These are phyloP conservation scores for Talaromyces sp. DNA, from an alignment of 2,329 filamentous ascomycete species.

Conservation along the genomic window DNA sequence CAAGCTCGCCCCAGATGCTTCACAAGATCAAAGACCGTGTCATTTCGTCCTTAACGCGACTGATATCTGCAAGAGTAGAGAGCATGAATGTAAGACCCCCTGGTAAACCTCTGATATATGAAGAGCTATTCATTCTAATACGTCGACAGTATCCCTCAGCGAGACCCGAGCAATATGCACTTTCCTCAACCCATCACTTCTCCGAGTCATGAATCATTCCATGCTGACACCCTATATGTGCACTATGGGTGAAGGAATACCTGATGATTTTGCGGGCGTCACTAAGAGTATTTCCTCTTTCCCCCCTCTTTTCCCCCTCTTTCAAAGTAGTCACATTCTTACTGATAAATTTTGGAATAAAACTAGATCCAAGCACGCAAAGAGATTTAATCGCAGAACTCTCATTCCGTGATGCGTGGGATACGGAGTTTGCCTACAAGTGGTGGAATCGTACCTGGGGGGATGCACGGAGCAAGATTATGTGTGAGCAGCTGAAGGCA, in stretches of 20 bases:
- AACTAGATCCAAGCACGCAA: background rate
- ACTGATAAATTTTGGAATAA: background rate
- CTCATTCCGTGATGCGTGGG: constrained; percentile 9
- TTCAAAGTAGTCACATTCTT: background rate
- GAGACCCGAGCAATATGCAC: constrained; percentile 8
- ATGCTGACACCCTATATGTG: background rate
- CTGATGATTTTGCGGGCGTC: constrained; percentile 7
- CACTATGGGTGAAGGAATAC: background rate
- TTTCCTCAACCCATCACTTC: constrained; percentile 12
- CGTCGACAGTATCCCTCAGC: background rate
- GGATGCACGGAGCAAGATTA: background rate
- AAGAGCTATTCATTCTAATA: background rate
- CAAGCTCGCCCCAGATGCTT: background rate
- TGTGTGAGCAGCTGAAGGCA: background rate
- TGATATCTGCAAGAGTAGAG: constrained; percentile 1
- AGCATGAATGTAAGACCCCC: background rate
- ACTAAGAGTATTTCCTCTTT: no score
- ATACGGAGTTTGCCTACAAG: constrained; percentile 9
- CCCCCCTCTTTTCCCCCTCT: no score
- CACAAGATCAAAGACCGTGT: background rate
- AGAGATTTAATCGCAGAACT: constrained; percentile 2
- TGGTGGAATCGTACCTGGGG: background rate
- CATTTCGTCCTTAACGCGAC: constrained; percentile 12
- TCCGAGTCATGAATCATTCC: constrained; percentile 11
- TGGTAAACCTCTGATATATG: background rate